These are phyloP conservation scores for Aspergillus brunneoviolaceus DNA, from an alignment of 2,329 filamentous ascomycete genomes.

Conservation along the genomic window DNA sequence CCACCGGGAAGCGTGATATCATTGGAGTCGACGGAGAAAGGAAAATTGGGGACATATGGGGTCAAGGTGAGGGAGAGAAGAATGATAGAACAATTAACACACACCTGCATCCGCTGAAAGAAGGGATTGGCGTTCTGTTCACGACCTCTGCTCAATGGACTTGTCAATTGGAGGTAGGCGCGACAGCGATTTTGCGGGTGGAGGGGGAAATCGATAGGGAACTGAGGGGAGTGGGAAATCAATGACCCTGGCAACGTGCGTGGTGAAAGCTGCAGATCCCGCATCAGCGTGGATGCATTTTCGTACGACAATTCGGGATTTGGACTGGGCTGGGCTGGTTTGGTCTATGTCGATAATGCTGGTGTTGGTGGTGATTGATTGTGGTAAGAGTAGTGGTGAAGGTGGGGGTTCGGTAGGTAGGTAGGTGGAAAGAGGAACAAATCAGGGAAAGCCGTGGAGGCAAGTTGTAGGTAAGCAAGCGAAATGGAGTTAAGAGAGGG, in stretches of 20 bases:
- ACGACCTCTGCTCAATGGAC: neutral
- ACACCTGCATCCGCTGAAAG: slow-evolving; percentile 29
- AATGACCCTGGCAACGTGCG: slow-evolving; percentile 11
- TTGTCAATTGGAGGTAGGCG: slow-evolving; percentile 6
- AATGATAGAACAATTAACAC: slow-evolving; percentile 9
- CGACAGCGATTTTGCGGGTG: slow-evolving; percentile 20
- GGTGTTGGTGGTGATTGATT: slow-evolving; percentile 8
- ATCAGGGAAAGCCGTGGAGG: slow-evolving; percentile 9
- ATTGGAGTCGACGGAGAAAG: slow-evolving; percentile 21
- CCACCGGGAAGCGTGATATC: slow-evolving; percentile 26
- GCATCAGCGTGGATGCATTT: slow-evolving; percentile 14
- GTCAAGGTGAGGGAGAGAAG: neutral
- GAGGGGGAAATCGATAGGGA: slow-evolving; percentile 6
- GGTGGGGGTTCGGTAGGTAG: slow-evolving; percentile 6
- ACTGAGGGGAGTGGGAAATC: slow-evolving; percentile 7
- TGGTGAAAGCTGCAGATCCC: slow-evolving; percentile 16
- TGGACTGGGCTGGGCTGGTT: slow-evolving; percentile 10
- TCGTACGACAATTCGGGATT: slow-evolving; percentile 10
- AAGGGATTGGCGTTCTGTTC: neutral
- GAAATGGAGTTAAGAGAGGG: slow-evolving; percentile 6
- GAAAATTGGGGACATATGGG: neutral
- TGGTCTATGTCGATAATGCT: neutral
- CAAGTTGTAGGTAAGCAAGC: slow-evolving; percentile 8
- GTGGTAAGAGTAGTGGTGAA: slow-evolving; percentile 6
- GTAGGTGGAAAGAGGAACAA: slow-evolving; percentile 10